phyloP scores from a whole-genome alignment of 1,284 basidiomycete genomes.

The Vanrija pseudolonga region DNA sequence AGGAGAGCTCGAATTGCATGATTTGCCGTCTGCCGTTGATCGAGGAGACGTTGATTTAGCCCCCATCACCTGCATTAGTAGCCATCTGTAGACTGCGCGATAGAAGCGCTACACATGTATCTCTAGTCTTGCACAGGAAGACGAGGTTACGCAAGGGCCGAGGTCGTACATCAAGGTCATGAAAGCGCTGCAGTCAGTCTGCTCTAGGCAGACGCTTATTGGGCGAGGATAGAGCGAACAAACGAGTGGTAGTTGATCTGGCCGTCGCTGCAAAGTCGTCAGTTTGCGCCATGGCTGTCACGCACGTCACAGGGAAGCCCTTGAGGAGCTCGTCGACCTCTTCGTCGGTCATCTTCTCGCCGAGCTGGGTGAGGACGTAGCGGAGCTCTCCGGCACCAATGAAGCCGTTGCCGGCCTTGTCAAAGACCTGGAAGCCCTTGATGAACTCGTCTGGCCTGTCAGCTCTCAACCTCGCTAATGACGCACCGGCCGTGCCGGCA shows the following conservation, averaged over 20 bases:
- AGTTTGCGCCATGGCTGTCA: neutral
- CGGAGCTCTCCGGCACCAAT: constrained; percentile 88
- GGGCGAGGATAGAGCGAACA: constrained; percentile 83
- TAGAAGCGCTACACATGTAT: no score
- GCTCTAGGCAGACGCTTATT: constrained; percentile 50
- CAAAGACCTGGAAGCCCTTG: constrained; percentile 98
- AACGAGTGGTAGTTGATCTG: constrained; percentile 98
- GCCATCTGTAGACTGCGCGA: no score
- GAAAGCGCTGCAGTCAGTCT: neutral
- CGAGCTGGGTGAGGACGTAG: constrained; percentile 92
- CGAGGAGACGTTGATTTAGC: neutral
- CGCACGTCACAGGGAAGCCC: constrained; percentile 54
- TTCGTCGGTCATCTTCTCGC: constrained; percentile 96
- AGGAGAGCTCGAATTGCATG: constrained; percentile 42
- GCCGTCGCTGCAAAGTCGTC: constrained; percentile 71
- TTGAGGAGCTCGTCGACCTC: constrained; percentile 98
- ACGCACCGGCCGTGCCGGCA: constrained; percentile 79
- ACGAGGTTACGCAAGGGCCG: no score
- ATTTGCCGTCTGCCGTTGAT: constrained; percentile 39
- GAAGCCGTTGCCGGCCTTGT: constrained; percentile 95
- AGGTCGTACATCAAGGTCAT: no score
- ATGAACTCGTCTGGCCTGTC: constrained; percentile 85
- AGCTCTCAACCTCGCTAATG: neutral
- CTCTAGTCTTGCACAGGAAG: no score
- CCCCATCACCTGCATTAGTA: no score